phyloP scores from a whole-genome alignment of 2,329 filamentous ascomycete species.

The Metarhizium album region DNA sequence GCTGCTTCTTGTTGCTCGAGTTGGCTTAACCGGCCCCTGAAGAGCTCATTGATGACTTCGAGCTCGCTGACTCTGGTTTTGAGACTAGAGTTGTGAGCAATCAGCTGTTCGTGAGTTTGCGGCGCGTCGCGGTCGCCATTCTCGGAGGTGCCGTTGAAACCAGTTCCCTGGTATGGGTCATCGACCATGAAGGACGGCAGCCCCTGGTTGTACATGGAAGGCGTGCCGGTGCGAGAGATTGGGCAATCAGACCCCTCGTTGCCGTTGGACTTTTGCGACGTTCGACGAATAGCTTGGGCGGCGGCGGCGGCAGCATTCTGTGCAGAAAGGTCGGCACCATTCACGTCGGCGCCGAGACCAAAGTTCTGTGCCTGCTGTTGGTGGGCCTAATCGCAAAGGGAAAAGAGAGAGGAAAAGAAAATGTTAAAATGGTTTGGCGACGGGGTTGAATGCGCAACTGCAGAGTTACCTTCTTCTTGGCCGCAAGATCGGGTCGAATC shows the following conservation, averaged over 20 bases:
- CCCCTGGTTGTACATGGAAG: conserved; percentile 62
- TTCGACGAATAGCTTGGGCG: conserved; percentile 42
- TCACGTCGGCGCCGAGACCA: conserved; percentile 32
- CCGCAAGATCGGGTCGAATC: conserved; percentile 61
- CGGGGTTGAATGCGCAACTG: neutral
- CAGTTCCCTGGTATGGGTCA: conserved; percentile 50
- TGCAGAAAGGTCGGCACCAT: conserved; percentile 46
- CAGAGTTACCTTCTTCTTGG: conserved; percentile 65
- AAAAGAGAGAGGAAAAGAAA: neutral
- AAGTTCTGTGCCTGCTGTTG: conserved; percentile 31
- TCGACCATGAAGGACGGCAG: conserved; percentile 72
- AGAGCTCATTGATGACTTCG: conserved; percentile 85
- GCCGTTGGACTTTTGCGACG: conserved; percentile 64
- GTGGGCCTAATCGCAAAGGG: conserved; percentile 17
- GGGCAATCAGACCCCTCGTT: conserved; percentile 69
- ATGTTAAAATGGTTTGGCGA: neutral
- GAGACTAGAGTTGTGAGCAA: conserved; percentile 72
- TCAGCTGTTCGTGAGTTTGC: conserved; percentile 69
- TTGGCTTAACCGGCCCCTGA: conserved; percentile 65
- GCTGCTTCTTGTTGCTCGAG: conserved; percentile 67
- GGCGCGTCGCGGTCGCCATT: conserved; percentile 57
- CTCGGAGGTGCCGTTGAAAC: conserved; percentile 22
- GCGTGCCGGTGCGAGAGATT: conserved; percentile 68
- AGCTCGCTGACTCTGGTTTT: conserved; percentile 93
- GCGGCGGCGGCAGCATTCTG: conserved; percentile 44